Base-by-base conservation (phyloP, 2,329 filamentous ascomycete genomes). In the Ophiostoma piceae region DNA sequence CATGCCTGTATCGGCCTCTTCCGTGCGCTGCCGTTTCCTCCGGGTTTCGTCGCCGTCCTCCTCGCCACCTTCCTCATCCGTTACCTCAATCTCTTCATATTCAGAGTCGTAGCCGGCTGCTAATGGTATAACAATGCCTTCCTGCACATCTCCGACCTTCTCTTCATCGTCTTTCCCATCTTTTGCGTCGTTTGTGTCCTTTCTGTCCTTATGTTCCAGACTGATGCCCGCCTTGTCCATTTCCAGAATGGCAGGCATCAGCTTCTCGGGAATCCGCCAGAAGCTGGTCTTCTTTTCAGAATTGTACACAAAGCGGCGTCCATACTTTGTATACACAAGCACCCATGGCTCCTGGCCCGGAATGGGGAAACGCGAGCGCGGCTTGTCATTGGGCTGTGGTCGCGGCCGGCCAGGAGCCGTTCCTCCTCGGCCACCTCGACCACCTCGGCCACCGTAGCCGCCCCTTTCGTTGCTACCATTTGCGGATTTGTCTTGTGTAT, bases 221-320 rank as follows among this genome's bases (percentile, higher is more conserved):
- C 19, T 81, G 79, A 89, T 89, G 71, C 87, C 86, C 74, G 89
- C 88, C 77, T 90, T 87, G 78, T 97, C 92, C 69, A 92, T 81
- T 73, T 88, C 85, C 67, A 89, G 74, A 69, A 95, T 91, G 16
- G 88, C 92, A 71, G 90, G 88, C 84, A 94, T 89, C 47, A 99
- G 84, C 77, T 95, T 90, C 69, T 92, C 87, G 0, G 95, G 95
- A 75, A 97, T 95, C 76, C 92, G 92, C 95, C 96, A 99, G 79
- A 93, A 93, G 79, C 94, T 98, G 74, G 93, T 85, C 51, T 94
- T 91, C 74, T 94, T 97, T 69, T 86, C 85, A 0, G 89, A 87
- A 74, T 99, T 97, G 81, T 96, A 92, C 2, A 94, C 93, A 76
- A 99, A 99, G 68, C 94, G 87, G 70, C 95, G 85, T 29, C 92